phyloP scores from a whole-genome alignment of 2,329 filamentous ascomycete species.

The Calonectria pseudoreteaudii region DNA sequence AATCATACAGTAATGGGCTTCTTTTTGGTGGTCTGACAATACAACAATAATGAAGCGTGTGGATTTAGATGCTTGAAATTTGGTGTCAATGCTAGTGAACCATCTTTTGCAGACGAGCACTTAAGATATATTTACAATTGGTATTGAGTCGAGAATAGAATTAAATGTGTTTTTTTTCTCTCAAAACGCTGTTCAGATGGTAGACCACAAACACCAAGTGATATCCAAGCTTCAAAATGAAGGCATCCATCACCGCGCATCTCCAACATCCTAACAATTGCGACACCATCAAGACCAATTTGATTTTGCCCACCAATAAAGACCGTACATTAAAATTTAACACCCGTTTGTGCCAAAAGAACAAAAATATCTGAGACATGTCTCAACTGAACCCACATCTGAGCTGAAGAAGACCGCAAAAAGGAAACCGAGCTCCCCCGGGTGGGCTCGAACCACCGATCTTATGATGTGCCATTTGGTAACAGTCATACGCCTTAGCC shows the following conservation, averaged over 20 bases:
- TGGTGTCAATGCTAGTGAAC: background rate
- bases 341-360: background rate
- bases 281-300: background rate
- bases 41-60: background rate
- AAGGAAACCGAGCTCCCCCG: slow-evolving; percentile 4
- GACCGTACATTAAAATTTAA: too few species aligned
- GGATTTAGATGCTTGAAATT: background rate
- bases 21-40: background rate
- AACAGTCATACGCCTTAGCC: slow-evolving; percentile 73
- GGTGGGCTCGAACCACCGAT: slow-evolving; percentile 21
- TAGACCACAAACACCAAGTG: background rate
- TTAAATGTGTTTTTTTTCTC: background rate
- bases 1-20: background rate
- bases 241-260: background rate
- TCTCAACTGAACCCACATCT: too few species aligned
- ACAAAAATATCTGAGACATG: background rate
- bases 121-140: background rate
- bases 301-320: background rate
- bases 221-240: background rate
- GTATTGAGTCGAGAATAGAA: background rate
- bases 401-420: background rate
- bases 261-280: background rate
- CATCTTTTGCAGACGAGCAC: background rate
- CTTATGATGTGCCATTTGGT: slow-evolving; percentile 37
- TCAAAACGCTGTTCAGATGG: background rate